These are phyloP conservation scores for Immersiporthe knoxdaviesiana DNA, from an alignment of 2,329 filamentous ascomycete genomes.

Conservation along the genomic window DNA sequence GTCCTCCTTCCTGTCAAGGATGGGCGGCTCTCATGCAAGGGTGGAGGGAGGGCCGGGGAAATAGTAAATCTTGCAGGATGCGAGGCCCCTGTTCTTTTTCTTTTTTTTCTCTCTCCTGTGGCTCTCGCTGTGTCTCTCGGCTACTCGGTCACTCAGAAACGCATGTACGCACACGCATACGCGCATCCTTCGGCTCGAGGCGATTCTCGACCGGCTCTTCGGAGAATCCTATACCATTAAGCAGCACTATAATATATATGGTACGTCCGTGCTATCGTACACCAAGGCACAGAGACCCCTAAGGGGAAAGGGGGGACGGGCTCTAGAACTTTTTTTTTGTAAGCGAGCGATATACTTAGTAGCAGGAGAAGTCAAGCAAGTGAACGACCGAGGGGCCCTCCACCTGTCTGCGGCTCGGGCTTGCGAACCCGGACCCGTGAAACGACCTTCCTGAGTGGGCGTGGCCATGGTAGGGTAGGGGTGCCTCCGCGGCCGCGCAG, in stretches of 20 bases:
- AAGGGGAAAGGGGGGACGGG: no score
- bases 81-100: not conserved
- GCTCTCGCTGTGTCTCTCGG: no score
- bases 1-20: conserved; percentile 3
- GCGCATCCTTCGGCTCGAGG: conserved; percentile 1
- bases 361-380: no score
- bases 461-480: not conserved
- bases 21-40: not conserved
- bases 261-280: no score
- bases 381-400: not conserved
- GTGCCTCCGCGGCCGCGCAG: not conserved
- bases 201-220: not conserved
- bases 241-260: not conserved
- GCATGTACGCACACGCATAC: no score
- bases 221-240: not conserved
- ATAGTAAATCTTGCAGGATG: not conserved
- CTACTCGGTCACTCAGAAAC: no score
- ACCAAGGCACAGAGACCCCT: no score
- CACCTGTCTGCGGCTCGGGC: not conserved
- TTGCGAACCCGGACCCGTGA: not conserved
- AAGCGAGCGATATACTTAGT: no score
- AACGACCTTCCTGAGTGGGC: not conserved
- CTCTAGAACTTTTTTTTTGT: no score
- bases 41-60: no score
- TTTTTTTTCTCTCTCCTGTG: not conserved